Evolutionary conservation across 192 early-diverging fungal genomes (phyloP).

Genomic region (Backusella macrospora): DNA sequence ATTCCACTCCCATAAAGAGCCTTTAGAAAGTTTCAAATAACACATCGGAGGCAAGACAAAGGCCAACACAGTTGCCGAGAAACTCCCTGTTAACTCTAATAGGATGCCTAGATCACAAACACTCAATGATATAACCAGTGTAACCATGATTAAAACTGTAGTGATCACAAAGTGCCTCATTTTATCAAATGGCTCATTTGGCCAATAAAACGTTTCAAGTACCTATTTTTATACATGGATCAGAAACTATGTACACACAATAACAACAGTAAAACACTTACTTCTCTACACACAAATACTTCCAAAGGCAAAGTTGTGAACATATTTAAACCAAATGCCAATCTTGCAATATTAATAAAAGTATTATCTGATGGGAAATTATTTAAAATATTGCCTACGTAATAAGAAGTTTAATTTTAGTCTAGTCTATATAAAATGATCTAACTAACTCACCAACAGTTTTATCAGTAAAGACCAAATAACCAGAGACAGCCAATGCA

Average conservation of each 20-base stretch:
- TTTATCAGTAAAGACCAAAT: constrained; percentile 80
- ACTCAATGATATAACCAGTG: constrained; percentile 70
- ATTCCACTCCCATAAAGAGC: constrained; percentile 52
- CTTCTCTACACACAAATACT: constrained; percentile 87
- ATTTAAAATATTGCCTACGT: constrained; percentile 83
- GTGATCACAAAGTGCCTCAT: constrained; percentile 72
- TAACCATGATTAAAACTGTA: constrained; percentile 58
- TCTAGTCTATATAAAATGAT: neutral
- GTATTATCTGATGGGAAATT: constrained; percentile 80
- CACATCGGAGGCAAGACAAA: constrained; percentile 87
- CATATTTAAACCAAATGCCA: constrained; percentile 93
- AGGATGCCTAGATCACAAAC: constrained; percentile 85
- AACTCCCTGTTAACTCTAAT: constrained; percentile 85
- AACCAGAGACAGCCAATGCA: constrained; percentile 74
- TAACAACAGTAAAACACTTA: constrained; percentile 22
- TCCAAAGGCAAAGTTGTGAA: constrained; percentile 93
- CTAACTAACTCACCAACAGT: constrained; percentile 58
- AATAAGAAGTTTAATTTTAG: neutral
- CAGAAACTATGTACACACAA: neutral
- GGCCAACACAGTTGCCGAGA: constrained; percentile 86
- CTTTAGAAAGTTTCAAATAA: constrained; percentile 73
- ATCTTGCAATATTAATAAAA: constrained; percentile 84
- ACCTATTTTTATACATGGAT: constrained; percentile 44
- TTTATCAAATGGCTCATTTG: constrained; percentile 53
- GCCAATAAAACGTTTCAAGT: constrained; percentile 65